phyloP scores from a whole-genome alignment of 2,329 filamentous ascomycete species.

The Aureobasidium sp. region DNA sequence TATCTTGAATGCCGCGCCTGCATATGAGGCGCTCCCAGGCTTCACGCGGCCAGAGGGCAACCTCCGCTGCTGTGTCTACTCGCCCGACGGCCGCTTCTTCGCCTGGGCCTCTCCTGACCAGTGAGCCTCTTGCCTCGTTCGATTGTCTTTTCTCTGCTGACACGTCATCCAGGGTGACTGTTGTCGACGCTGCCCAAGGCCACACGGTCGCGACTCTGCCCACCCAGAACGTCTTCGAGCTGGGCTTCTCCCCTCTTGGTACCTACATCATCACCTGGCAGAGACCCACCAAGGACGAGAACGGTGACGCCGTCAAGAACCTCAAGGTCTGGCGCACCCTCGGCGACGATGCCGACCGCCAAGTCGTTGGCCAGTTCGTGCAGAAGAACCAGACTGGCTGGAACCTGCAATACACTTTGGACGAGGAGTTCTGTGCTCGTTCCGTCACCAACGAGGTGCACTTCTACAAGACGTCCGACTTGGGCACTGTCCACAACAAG shows the following conservation, averaged over 20 bases:
- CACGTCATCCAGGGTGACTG: slow-evolving; percentile 53
- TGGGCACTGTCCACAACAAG: slow-evolving; percentile 89
- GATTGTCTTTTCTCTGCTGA: slow-evolving; percentile 9
- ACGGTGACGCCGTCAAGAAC: slow-evolving; percentile 90
- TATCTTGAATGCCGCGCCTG: slow-evolving; percentile 81
- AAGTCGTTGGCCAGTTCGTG: slow-evolving; percentile 77
- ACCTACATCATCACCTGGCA: slow-evolving; percentile 97
- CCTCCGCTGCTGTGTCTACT: slow-evolving; percentile 90
- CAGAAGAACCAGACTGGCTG: slow-evolving; percentile 93
- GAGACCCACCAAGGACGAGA: slow-evolving; percentile 82
- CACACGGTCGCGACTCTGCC: slow-evolving; percentile 65
- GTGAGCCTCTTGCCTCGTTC: slow-evolving; percentile 33
- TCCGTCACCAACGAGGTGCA: slow-evolving; percentile 95
- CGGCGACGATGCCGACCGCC: slow-evolving; percentile 58
- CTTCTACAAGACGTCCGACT: slow-evolving; percentile 83
- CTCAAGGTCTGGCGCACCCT: slow-evolving; percentile 90
- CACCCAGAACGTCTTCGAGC: slow-evolving; percentile 80
- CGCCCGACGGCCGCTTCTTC: slow-evolving; percentile 90
- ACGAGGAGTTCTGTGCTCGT: slow-evolving; percentile 89
- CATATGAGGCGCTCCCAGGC: slow-evolving; percentile 75
- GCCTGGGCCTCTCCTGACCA: slow-evolving; percentile 82
- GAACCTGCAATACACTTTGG: slow-evolving; percentile 93
- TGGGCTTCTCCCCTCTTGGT: slow-evolving; percentile 87
- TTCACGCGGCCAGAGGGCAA: slow-evolving; percentile 81
- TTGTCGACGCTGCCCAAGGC: slow-evolving; percentile 74